Percentiles rank a stretch among this genome's conserved stretches.
These are phyloP conservation scores for Amanita jacksonii DNA, from an alignment of 768 basidiomycete species.

Conservation along the genomic window DNA sequence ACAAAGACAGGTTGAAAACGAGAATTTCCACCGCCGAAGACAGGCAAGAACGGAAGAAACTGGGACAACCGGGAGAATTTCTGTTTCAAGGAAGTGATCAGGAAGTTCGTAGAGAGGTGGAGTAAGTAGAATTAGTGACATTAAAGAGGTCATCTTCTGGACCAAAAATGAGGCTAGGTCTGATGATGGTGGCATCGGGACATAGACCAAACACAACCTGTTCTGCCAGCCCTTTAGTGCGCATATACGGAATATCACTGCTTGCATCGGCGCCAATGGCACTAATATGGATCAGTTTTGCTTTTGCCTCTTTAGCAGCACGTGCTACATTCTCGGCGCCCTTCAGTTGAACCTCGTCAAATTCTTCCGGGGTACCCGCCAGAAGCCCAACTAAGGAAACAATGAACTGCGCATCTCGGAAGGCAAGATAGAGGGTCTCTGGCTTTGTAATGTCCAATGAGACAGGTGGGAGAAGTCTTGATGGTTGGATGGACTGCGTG, in stretches of 20 bases:
- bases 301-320: constrained; percentile 40
- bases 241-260: constrained; percentile 49
- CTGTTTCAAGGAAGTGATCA: constrained; percentile 21
- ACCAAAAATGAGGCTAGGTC: constrained; percentile 70
- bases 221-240: constrained; percentile 59
- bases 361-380: constrained; percentile 43
- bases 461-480: constrained; percentile 30
- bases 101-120: neutral
- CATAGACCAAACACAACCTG: constrained; percentile 35
- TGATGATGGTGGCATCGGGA: constrained; percentile 48
- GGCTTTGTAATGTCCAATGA: constrained; percentile 48
- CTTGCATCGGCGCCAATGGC: constrained; percentile 63
- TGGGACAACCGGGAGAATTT: constrained; percentile 52
- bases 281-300: constrained; percentile 57
- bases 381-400: constrained; percentile 66
- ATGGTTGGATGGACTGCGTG: constrained; percentile 20
- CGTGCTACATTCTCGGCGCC: constrained; percentile 60
- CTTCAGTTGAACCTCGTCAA: constrained; percentile 51
- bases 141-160: constrained; percentile 71
- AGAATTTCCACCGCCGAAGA: constrained; percentile 60
- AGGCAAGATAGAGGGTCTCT: constrained; percentile 34
- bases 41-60: constrained; percentile 62
- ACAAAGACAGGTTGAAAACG: constrained; percentile 70
- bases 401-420: constrained; percentile 46
- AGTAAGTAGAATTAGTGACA: constrained; percentile 31